Evolutionary conservation across 179 eudicot genomes (phyloP).

Genomic region (Beta macrorhiza): DNA sequence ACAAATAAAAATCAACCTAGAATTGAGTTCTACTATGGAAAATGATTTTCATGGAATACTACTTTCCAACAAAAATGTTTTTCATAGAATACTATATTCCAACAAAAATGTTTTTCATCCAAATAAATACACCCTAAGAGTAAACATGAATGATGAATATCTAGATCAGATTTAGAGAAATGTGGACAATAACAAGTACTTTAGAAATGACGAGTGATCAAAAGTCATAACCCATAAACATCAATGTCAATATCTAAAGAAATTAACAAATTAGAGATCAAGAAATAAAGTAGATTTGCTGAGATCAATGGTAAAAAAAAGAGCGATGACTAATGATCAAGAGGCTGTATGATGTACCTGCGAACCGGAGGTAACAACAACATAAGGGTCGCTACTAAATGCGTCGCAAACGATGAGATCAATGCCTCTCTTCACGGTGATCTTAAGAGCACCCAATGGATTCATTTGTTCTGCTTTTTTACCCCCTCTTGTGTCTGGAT

Average conservation of each 20-base stretch:
- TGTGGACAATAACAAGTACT: no score
- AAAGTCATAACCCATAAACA: no score
- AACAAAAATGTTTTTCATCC: no score
- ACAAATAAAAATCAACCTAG: no score
- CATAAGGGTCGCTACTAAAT: conserved; percentile 34
- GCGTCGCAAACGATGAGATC: conserved; percentile 37
- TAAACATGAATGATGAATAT: no score
- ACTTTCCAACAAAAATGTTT: no score
- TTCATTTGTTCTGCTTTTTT: conserved; percentile 13
- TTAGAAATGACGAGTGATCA: background rate
- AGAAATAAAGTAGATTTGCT: background rate
- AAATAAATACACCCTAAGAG: no score
- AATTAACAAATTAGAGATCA: background rate
- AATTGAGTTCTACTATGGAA: no score
- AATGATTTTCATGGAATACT: no score
- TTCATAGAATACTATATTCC: no score
- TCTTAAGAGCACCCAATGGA: conserved; percentile 34
- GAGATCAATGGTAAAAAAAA: background rate
- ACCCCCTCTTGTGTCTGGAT: background rate
- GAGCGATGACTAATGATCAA: background rate
- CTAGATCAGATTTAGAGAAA: no score
- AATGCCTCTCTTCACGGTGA: conserved; percentile 33
- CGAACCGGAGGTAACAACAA: conserved; percentile 17
- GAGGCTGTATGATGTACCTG: conserved; percentile 17
- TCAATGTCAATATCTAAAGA: background rate